A percentile compares a stretch with the other conserved stretches of the same genome.
Conservation (phyloP, 140 eudicot genomes). For the Stevia rebaudiana region DNA sequence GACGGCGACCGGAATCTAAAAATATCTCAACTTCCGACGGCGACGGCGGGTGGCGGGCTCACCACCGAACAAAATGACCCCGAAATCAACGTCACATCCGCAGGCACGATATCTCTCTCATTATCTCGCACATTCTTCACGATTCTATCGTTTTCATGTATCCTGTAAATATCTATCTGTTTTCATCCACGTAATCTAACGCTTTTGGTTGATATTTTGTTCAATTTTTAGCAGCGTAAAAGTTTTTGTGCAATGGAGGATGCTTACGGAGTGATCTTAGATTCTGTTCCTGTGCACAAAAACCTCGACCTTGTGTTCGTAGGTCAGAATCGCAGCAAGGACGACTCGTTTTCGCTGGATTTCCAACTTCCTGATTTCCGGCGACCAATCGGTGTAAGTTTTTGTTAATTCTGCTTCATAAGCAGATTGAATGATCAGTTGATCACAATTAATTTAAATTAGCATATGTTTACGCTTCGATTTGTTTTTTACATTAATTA, state of each 20-base stretch:
- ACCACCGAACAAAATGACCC: conserved; percentile 32
- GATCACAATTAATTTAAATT: background rate
- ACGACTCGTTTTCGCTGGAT: conserved; percentile 17
- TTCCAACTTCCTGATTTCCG: conserved; percentile 32
- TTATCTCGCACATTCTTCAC: background rate
- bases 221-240: conserved; percentile 27
- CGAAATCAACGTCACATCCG: conserved; percentile 23
- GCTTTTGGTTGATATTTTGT: background rate
- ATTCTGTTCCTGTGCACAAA: conserved; percentile 18
- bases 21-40: background rate
- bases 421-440: background rate
- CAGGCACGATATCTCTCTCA: conserved; percentile 6
- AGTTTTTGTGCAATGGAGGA: conserved; percentile 33
- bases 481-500: background rate
- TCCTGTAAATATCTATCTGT: conserved; percentile 1
- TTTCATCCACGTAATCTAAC: background rate
- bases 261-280: conserved; percentile 25
- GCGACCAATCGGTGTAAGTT: conserved; percentile 24
- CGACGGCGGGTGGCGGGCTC: conserved; percentile 25
- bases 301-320: conserved; percentile 24
- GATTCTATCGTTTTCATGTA: background rate
- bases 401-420: background rate
- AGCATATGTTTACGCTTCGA: no score
- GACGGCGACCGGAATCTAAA: conserved; percentile 21
- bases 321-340: conserved; percentile 9